Percentiles rank a stretch among this genome's conserved stretches.
Evolutionary conservation across 2,329 filamentous ascomycete species (phyloP).

Genomic region (Tolypocladium ophioglossoides): DNA sequence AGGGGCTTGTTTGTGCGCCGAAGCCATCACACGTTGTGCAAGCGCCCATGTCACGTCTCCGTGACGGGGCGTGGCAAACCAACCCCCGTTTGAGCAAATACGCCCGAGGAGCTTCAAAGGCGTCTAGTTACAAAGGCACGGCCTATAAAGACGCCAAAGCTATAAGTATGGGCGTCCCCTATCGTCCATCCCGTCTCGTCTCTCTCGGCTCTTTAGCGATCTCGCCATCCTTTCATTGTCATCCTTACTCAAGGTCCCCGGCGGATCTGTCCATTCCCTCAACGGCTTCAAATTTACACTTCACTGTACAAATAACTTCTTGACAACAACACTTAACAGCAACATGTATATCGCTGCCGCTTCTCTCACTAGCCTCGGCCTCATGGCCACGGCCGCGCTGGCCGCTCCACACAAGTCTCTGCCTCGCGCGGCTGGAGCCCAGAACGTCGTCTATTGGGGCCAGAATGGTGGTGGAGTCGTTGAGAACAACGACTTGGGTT

Average conservation of each 20-base stretch:
- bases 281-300: neutral
- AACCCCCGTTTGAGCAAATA: neutral
- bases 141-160: neutral
- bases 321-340: neutral
- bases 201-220: neutral
- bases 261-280: conserved; percentile 1
- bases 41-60: neutral
- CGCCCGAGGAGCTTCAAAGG: neutral
- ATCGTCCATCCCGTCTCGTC: neutral
- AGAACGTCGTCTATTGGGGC: conserved; percentile 22
- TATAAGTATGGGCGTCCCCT: neutral
- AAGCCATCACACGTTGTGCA: neutral
- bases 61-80: neutral
- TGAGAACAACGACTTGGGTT: conserved; percentile 24
- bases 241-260: neutral
- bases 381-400: conserved; percentile 7
- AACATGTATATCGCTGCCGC: conserved; percentile 9
- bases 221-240: neutral
- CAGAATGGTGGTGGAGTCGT: conserved; percentile 14
- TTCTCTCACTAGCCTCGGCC: conserved; percentile 5
- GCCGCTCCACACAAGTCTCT: conserved; percentile 1
- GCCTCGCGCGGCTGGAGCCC: conserved; percentile 7
- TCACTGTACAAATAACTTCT: neutral
- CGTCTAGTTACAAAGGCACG: neutral
- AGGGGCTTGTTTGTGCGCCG: neutral